Evolutionary conservation across 1,284 basidiomycete genomes (phyloP).

Genomic region (Sanghuangporus weigelae): DNA sequence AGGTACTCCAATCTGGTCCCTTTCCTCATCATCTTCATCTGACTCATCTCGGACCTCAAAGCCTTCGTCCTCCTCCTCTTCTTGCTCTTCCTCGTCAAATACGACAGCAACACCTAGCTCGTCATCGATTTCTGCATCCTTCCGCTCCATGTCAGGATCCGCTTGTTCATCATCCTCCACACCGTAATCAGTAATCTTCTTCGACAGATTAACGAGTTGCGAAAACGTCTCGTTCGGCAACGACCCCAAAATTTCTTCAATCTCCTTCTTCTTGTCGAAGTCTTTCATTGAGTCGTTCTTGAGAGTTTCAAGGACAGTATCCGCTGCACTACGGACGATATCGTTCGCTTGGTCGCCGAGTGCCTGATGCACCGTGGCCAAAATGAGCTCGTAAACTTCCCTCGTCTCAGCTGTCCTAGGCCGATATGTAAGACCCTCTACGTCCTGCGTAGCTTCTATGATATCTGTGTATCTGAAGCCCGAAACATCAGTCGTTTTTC

Average conservation of each 20-base stretch:
- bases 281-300: constrained; percentile 92
- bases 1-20: constrained; percentile 41
- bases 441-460: constrained; percentile 87
- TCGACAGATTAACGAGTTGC: constrained; percentile 82
- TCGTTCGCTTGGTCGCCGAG: constrained; percentile 96
- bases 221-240: constrained; percentile 77
- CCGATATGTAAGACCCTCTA: constrained; percentile 90
- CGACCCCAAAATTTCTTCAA: constrained; percentile 75
- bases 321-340: constrained; percentile 91
- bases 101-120: constrained; percentile 94
- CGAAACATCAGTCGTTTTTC: constrained; percentile 46
- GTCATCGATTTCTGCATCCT: constrained; percentile 83
- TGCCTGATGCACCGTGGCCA: constrained; percentile 75
- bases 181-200: constrained; percentile 96
- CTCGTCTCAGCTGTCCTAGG: constrained; percentile 93
- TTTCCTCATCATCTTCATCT: constrained; percentile 67
- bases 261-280: constrained; percentile 96
- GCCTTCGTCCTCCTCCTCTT: constrained; percentile 85
- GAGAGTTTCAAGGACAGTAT: constrained; percentile 84
- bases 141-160: constrained; percentile 71
- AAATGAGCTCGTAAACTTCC: constrained; percentile 91
- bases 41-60: constrained; percentile 76
- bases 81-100: constrained; percentile 93
- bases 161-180: constrained; percentile 77
- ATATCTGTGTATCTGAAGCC: constrained; percentile 83